phyloP scores from a whole-genome alignment of 495 filamentous ascomycete genomes.

The Aspergillus mulundensis region DNA sequence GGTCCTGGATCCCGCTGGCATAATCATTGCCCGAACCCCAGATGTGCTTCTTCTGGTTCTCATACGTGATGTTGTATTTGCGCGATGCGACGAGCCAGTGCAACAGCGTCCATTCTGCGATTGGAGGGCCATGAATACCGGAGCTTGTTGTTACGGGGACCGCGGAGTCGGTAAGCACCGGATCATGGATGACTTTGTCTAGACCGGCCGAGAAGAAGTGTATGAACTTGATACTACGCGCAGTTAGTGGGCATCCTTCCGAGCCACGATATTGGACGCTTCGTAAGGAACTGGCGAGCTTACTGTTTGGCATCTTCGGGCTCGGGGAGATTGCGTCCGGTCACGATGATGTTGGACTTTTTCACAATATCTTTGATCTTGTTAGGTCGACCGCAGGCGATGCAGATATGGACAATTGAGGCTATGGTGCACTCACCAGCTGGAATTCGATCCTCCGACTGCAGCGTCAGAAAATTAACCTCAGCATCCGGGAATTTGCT shows the following conservation, averaged over 20 bases:
- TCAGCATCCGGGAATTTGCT: conserved; percentile 17
- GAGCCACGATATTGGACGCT: background rate
- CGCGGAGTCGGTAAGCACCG: conserved; percentile 59
- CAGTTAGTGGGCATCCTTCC: background rate
- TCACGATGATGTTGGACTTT: conserved; percentile 18
- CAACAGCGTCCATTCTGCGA: conserved; percentile 70
- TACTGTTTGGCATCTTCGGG: conserved; percentile 22
- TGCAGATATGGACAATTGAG: no score
- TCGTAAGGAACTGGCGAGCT: background rate
- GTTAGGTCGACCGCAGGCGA: background rate
- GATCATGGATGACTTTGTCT: conserved; percentile 60
- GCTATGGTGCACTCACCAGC: conserved; percentile 13
- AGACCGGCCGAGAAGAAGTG: conserved; percentile 73
- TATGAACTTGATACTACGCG: conserved; percentile 58
- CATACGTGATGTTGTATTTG: conserved; percentile 45
- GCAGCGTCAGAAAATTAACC: conserved; percentile 3
- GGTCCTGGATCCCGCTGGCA: conserved; percentile 36
- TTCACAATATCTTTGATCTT: conserved; percentile 8
- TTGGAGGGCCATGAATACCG: conserved; percentile 79
- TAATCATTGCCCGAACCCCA: conserved; percentile 29
- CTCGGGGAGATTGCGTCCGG: conserved; percentile 15
- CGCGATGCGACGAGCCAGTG: conserved; percentile 54
- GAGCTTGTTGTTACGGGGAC: conserved; percentile 68
- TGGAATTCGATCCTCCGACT: conserved; percentile 11
- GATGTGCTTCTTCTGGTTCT: conserved; percentile 37